Evolutionary conservation across 257 asterid genomes (phyloP), one percentile per base, ranked within the genome.

Genomic region (Echites panduratus): DNA sequence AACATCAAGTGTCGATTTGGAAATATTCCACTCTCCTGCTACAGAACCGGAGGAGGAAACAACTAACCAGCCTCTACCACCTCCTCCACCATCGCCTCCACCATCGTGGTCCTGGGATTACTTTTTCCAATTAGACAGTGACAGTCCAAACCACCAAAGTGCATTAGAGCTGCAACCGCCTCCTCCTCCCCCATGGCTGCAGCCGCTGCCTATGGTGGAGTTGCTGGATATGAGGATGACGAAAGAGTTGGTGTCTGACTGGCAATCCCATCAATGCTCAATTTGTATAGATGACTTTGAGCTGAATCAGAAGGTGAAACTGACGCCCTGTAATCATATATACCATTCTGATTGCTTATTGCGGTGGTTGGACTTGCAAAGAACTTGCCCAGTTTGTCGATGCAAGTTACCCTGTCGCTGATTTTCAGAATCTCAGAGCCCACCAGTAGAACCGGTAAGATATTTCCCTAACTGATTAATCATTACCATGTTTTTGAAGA

Each of bases 301-400:
- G 48, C 5, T 63, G 26, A 63, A 63, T 63, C 68, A 63, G 48
- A 63, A 7, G 68, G 68, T 63, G 68, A 63, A 20, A 6, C 14
- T 63, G 27, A 35, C 24, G 48, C 68, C 68, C 7, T 63, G 68
- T 32, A 63, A 35, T 7, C 68, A 63, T 63, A 7, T 35, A 19
- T 63, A 35, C 68, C 68, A 63, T 32, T 35, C 68, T 2, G 17
- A 1, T 63, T 63, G 68, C 48, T 35, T 63, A 19, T 63, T 32
- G 27, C 47, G 27, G 9, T 63, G 68, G 68, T 35, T 63, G 68
- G 48, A 63, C 26, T 63, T 63, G 27, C 68, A 63, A 17, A 35
- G 20, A 63, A 35, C 68, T 35, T 63, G 68, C 26, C 68, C 68
- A 7, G 26, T 63, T 63, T 63, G 68, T 17, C 68, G 68, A 6